A percentile compares a stretch with the other conserved stretches of the same genome.
These are phyloP conservation scores for Starmerella floris DNA, from an alignment of 805 yeast species.

Conservation along the genomic window DNA sequence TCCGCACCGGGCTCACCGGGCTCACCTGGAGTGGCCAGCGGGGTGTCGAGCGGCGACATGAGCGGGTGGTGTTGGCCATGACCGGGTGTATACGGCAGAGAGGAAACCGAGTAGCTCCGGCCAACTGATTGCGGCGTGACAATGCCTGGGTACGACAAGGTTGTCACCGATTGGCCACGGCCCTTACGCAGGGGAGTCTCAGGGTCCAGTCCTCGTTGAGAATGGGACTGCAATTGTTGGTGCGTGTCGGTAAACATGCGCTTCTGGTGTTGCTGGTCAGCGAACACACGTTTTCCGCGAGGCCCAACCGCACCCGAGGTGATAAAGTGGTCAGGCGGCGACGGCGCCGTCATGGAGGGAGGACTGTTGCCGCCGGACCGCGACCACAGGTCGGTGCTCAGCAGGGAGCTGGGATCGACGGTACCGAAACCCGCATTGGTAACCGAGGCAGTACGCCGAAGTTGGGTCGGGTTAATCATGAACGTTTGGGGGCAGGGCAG, in stretches of 20 bases:
- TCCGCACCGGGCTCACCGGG: constrained; percentile 9
- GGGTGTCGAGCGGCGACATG: constrained; percentile 16
- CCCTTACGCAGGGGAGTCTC: constrained; percentile 14
- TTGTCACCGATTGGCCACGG: constrained; percentile 9
- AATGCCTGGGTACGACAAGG: constrained; percentile 4
- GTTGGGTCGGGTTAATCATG: not conserved
- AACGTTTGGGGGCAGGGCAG: too few relatives aligned
- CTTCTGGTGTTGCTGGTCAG: not conserved
- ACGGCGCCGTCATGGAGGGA: not conserved
- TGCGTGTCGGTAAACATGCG: not conserved
- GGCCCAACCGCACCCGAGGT: not conserved
- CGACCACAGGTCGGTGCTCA: constrained; percentile 6
- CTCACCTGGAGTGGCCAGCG: constrained; percentile 16
- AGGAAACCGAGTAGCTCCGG: constrained; percentile 14
- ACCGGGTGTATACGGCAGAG: constrained; percentile 11
- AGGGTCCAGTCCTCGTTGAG: too few relatives aligned
- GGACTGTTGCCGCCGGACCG: not conserved
- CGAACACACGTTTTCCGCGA: not conserved
- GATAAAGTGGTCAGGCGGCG: not conserved
- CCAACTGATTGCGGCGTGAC: constrained; percentile 15
- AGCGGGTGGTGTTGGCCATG: constrained; percentile 5
- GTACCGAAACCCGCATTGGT: not conserved
- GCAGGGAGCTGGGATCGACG: constrained; percentile 7
- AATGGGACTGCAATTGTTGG: too few relatives aligned
- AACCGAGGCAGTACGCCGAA: not conserved